Base-by-base conservation (phyloP, 306 rosid species). In the Prunus padus region DNA sequence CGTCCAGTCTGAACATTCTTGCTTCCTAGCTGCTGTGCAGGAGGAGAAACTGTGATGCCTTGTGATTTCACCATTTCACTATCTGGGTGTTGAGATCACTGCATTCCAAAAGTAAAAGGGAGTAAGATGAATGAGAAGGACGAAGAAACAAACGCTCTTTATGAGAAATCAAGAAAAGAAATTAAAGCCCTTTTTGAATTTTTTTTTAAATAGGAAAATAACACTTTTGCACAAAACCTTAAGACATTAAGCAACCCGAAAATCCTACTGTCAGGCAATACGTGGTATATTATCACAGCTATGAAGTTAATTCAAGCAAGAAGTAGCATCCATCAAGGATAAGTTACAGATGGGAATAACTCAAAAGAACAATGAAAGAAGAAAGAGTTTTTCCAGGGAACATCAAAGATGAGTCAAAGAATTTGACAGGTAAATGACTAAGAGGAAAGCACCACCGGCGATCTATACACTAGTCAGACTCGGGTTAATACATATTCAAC, bases 11-110 rank as follows among this genome's bases (percentile, higher is more conserved):
- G 93, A n/a, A 80, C 46, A 44, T 49, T 87, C 80, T 81, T 89
- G 83, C 79, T 82, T 83, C 87, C 96, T 69, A 80, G 90, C 60
- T 62, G 91, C 12, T 81, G 82, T 23, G 83, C 73, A 82, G 68
- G 84, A 50, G 81, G 89, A 65, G 68, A 51, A 33, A 63, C 19
- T 19, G 79, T 62, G 42, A 56, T 49, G 61, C 91, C 92, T 40
- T 82, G 91, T 64, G 83, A 81, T 81, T 87, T 89, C 13, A 85
- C 72, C 83, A 84, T 90, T 51, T 76, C 84, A 42, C 68, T 80
- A 65, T 75, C 80, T 14, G 79, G 28, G 70, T 63, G 85, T 70
- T 79, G 89, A 15, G 72, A 49, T 52, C 78, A 75, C 92, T 90
- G 83, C 82, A 74, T 4, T 69, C 25, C 60, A 23, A 79, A 66